Conservation (phyloP, 2,329 filamentous ascomycete genomes). For the Karstenula rhodostoma region DNA sequence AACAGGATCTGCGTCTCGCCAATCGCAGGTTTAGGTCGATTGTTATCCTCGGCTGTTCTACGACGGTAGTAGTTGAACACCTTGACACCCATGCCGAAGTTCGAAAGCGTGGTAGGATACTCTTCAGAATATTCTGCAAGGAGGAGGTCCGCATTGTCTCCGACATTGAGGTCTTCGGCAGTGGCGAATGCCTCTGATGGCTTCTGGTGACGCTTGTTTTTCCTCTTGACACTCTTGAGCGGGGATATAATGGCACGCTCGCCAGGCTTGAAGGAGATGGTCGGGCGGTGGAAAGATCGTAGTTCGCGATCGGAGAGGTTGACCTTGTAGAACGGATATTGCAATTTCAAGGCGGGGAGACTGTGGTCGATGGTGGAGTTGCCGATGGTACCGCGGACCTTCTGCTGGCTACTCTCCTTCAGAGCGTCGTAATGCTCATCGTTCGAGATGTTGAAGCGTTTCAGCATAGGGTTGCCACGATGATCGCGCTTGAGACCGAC, state of each 20-base stretch:
- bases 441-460: constrained; percentile 94
- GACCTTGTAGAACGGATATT: constrained; percentile 96
- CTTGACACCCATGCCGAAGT: constrained; percentile 96
- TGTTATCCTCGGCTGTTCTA: constrained; percentile 77
- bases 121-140: constrained; percentile 97
- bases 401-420: constrained; percentile 96
- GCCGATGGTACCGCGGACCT: constrained; percentile 89
- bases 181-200: constrained; percentile 79
- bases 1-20: constrained; percentile 89
- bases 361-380: constrained; percentile 95
- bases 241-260: constrained; percentile 77
- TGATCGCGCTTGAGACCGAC: constrained; percentile 71
- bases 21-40: constrained; percentile 80
- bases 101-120: constrained; percentile 87
- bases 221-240: constrained; percentile 75
- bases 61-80: constrained; percentile 97
- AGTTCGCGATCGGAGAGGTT: constrained; percentile 76
- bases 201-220: constrained; percentile 79
- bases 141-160: constrained; percentile 86
- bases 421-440: constrained; percentile 94
- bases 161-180: constrained; percentile 83
- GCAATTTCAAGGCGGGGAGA: constrained; percentile 86
- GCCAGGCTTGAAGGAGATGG: constrained; percentile 74
- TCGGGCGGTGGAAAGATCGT: constrained; percentile 84
- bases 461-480: constrained; percentile 74